Conservation (phyloP, 2,329 filamentous ascomycete genomes). For the Exophiala bonariae region DNA sequence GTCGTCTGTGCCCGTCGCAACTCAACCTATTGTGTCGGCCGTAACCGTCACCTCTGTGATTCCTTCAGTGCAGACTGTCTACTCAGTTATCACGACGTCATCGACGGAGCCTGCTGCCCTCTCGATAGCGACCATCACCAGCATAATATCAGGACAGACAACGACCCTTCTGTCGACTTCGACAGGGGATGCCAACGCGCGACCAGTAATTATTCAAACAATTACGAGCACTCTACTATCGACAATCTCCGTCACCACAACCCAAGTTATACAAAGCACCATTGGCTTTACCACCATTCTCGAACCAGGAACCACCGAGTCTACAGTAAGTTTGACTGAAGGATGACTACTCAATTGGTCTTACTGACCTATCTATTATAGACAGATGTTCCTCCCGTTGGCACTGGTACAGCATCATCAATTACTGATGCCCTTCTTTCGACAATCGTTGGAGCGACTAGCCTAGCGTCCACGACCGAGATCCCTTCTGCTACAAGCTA, state of each 20-base stretch:
- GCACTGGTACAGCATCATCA: too few species aligned
- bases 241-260: conserved; percentile 15
- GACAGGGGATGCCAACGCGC: conserved; percentile 1
- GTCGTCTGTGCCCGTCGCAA: conserved; percentile 20
- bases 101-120: conserved; percentile 5
- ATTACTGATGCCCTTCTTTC: too few species aligned
- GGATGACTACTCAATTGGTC: too few species aligned
- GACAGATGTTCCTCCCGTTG: too few species aligned
- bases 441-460: too few species aligned
- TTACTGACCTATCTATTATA: too few species aligned
- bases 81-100: conserved; percentile 19
- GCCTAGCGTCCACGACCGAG: too few species aligned
- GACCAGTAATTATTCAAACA: conserved; percentile 4
- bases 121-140: conserved; percentile 13
- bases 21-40: conserved; percentile 19
- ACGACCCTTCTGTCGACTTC: conserved; percentile 4
- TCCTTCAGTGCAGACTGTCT: conserved; percentile 17
- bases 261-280: conserved; percentile 15
- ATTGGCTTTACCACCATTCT: conserved; percentile 19
- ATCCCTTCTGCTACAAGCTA: too few species aligned
- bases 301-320: conserved; percentile 6
- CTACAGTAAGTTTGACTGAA: conserved; percentile 6
- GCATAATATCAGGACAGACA: conserved; percentile 8
- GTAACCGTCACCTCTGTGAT: conserved; percentile 16
- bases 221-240: conserved; percentile 20